phyloP scores from a whole-genome alignment of 2,329 filamentous ascomycete genomes.

The Hortaea sp. region DNA sequence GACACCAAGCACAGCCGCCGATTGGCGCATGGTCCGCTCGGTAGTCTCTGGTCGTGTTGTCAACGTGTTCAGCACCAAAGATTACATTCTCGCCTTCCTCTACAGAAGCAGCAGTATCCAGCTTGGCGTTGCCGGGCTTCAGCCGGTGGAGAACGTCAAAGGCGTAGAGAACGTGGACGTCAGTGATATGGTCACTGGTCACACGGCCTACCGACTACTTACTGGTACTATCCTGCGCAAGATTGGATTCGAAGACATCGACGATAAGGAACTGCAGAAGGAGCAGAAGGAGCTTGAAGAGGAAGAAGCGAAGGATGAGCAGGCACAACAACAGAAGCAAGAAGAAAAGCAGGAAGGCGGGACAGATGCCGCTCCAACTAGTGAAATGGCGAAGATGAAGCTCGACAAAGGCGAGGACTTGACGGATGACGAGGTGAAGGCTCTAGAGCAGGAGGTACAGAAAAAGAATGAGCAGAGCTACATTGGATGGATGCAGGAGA shows the following conservation, averaged over 20 bases:
- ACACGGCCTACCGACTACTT: constrained; percentile 41
- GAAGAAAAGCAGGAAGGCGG: constrained; percentile 19
- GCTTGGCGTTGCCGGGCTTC: constrained; percentile 72
- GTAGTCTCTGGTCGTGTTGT: constrained; percentile 75
- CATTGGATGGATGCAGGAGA: constrained; percentile 33
- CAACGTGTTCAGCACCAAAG: constrained; percentile 81
- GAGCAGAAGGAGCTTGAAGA: constrained; percentile 31
- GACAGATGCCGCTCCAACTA: constrained; percentile 9
- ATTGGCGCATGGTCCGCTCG: constrained; percentile 68
- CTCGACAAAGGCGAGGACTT: constrained; percentile 11
- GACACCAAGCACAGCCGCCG: constrained; percentile 57
- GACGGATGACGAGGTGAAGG: constrained; percentile 23
- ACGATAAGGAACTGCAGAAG: constrained; percentile 37
- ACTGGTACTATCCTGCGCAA: constrained; percentile 42
- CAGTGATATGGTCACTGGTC: constrained; percentile 40
- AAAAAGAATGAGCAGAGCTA: constrained; percentile 36
- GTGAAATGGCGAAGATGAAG: constrained; percentile 3
- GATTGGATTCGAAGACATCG: constrained; percentile 44
- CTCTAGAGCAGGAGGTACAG: constrained; percentile 32
- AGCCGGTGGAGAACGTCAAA: constrained; percentile 57
- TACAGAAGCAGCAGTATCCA: constrained; percentile 78
- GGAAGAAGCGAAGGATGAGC: constrained; percentile 27
- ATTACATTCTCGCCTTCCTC: constrained; percentile 77
- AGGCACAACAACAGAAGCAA: constrained; percentile 19
- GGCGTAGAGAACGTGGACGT: constrained; percentile 53